Base-by-base conservation (phyloP, 2,329 filamentous ascomycete species). In the Orbilia ellipsospora region DNA sequence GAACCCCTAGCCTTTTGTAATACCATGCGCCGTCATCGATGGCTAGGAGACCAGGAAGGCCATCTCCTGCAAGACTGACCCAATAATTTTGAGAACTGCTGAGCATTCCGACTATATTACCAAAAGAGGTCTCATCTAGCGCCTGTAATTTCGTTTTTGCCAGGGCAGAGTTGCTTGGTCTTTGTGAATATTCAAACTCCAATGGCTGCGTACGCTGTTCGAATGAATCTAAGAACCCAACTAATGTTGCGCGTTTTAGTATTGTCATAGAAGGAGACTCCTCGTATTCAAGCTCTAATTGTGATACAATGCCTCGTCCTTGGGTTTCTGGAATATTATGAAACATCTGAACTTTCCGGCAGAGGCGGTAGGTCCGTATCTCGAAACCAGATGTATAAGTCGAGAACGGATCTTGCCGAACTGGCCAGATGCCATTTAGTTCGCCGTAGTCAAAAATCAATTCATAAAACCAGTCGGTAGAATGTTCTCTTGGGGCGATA, bases 391-490 rank as follows among this genome's bases (percentile, higher is more conserved):
- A 1, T 0, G 50, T 31, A 31, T 69, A 78, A 0, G 62, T 44
- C 0, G 82, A 83, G 60, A 82, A 82, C 0, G 81, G 73, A 69
- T 83, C 82, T n/a, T 15, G 4, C 0, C 82, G 78, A 4, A 40
- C 16, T 0, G 15, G 8, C 81, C 81, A 82, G 3, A 7, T 31
- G 13, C 78, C 78, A 51, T 79, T 75, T 57, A 82, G 81, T 15
- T 83, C 81, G 8, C 81, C 81, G 55, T 82, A 82, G 74, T 82
- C 82, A 36, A 83, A 79, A 2, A 81, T 79, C 1, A 81, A 57
- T 48, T 81, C 76, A 57, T 57, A 65, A 45, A 15, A 45, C n/a
- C 12, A 42, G 18, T 31, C 40, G 40, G 48, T 16, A n/a, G 55
- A 18, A 31, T 31, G 28, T 31, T 31, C 7, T 31, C 28, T 31